Percentiles rank a stretch among this genome's conserved stretches.
phyloP scores from a whole-genome alignment of 345 rosid genomes.

The Trapa incisa region DNA sequence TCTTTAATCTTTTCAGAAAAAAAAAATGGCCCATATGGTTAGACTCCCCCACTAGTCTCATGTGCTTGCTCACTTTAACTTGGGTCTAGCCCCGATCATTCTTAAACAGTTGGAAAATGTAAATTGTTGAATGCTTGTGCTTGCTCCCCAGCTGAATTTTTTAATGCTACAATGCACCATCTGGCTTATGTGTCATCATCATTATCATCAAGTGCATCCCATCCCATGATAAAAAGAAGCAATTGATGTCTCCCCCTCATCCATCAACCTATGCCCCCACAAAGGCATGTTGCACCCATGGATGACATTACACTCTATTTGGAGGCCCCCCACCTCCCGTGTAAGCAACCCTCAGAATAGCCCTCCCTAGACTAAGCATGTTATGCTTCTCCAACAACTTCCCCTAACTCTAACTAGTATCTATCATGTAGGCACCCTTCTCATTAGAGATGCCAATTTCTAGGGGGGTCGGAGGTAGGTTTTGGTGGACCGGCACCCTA shows the following conservation, averaged over 20 bases:
- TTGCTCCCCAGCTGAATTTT: no score
- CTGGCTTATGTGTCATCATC: background rate
- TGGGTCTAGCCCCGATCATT: no score
- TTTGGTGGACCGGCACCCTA: no score
- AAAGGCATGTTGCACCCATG: constrained; percentile 3
- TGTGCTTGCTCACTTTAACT: no score
- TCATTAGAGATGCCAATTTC: no score
- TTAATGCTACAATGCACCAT: no score
- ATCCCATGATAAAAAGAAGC: background rate
- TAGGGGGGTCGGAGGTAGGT: no score
- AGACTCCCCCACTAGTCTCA: no score
- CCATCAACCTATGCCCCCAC: background rate
- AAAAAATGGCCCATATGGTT: no score
- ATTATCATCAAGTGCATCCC: background rate
- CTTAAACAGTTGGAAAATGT: no score
- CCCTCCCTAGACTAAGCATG: background rate
- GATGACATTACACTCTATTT: constrained; percentile 2
- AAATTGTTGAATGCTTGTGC: no score
- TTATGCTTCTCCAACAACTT: background rate
- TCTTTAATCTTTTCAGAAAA: no score
- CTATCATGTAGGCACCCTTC: background rate
- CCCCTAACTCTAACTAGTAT: background rate
- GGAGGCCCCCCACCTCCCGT: background rate
- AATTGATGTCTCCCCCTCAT: background rate
- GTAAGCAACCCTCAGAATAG: background rate